Base-by-base conservation (phyloP, 2,329 filamentous ascomycete species). In the Albifimbria verrucaria region DNA sequence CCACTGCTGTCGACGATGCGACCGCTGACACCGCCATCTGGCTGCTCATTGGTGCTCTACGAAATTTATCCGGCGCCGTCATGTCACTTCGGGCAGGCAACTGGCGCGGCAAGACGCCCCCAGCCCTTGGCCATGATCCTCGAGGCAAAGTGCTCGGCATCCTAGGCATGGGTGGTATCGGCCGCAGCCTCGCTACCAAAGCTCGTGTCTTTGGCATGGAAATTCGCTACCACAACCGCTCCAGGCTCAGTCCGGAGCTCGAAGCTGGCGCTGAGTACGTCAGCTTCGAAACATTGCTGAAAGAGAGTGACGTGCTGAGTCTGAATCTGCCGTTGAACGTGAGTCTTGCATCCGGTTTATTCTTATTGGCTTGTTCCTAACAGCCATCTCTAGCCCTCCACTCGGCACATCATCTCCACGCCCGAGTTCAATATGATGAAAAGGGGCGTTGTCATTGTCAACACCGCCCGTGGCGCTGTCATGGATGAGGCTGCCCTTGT, bases 111-210 rank as follows among this genome's bases (percentile, higher is more conserved):
- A 67, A 69, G 4, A 74, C 77, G 3, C 68, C 74, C 7, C 78
- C 81, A 1, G 77, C 85, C 1, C 72, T 85, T 6, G 90, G 90
- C 12, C 88, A 89, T 65, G 90, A 94, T 64, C 90, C 90, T 1
- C 78, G 89, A 68, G 89, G 88, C 32, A 94, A 93, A 69, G 75
- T 86, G 1, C 77, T 95, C 5, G 90, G 90, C 0, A 91, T 95
- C 55, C 68, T 95, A 41, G 90, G 90, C 7, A 93, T 94, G 89
- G 90, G 90, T 20, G 89, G 90, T 2, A 94, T 95, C 55, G 90
- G 91, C 1, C 77, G 87, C 32, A 90, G 91, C 63, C 71, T 94
- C 61, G 89, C 87, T 65, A 81, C 76, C 66, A 92, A 92, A 70
- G 88, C 86, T 3, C 77, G 82, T 51, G 88, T 78, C 0, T 92